phyloP scores from a whole-genome alignment of 2,329 filamentous ascomycete species.

The Fusarium sp. region DNA sequence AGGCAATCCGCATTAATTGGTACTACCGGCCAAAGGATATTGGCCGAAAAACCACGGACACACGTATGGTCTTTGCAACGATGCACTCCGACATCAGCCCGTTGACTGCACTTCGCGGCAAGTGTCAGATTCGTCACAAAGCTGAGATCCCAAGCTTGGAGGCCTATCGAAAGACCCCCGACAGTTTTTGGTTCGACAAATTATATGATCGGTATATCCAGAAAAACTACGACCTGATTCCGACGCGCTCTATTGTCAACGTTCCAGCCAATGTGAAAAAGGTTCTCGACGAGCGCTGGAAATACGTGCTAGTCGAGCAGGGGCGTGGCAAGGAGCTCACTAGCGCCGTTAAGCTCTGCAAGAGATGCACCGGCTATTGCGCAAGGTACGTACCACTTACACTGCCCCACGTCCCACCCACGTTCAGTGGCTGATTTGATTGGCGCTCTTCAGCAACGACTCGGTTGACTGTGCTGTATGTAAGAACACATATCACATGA shows the following conservation, averaged over 20 bases:
- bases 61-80: conserved; percentile 91
- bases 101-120: conserved; percentile 91
- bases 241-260: conserved; percentile 92
- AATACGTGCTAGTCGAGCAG: conserved; percentile 94
- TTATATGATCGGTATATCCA: conserved; percentile 99
- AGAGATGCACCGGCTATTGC: conserved; percentile 91
- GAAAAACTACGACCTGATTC: conserved; percentile 97
- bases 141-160: conserved; percentile 88
- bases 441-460: conserved; percentile 75
- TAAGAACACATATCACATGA: conserved; percentile 97
- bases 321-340: conserved; percentile 95
- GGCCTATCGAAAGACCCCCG: conserved; percentile 85
- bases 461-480: conserved; percentile 98
- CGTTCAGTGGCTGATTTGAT: conserved; percentile 46
- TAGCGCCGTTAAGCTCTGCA: conserved; percentile 95
- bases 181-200: conserved; percentile 97
- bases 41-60: conserved; percentile 91
- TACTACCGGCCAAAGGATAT: conserved; percentile 98
- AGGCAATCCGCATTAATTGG: conserved; percentile 95
- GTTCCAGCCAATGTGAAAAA: conserved; percentile 96
- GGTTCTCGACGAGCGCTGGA: conserved; percentile 96
- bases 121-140: conserved; percentile 91
- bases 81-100: conserved; percentile 99
- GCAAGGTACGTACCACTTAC: conserved; percentile 76
- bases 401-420: conserved; percentile 39